Evolutionary conservation across 225 moss, liverwort and hornwort species (phyloP).

Genomic region (Thuidium tamariscinum): DNA sequence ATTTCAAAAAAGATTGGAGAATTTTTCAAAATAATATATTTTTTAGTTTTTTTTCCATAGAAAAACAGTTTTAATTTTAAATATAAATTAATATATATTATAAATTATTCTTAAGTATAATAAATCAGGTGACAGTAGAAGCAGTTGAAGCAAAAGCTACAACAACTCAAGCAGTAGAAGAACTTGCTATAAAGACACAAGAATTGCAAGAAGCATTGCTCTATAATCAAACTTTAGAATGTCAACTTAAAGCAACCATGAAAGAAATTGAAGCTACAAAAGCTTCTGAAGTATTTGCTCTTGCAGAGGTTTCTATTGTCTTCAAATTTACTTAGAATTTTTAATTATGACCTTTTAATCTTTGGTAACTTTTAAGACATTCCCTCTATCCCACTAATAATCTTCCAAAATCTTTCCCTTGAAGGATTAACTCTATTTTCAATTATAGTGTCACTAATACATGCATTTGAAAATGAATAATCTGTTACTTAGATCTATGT

Average conservation of each 20-base stretch:
- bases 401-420: too few relatives aligned
- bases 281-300: constrained; percentile 33
- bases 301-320: constrained; percentile 1
- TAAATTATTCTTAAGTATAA: neutral
- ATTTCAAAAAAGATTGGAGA: too few relatives aligned
- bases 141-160: constrained; percentile 21
- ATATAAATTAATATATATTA: too few relatives aligned
- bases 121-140: constrained; percentile 21
- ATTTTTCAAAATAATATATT: accelerated
- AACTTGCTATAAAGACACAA: neutral
- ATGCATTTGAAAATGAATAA: too few relatives aligned
- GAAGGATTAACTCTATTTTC: too few relatives aligned
- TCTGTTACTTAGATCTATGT: too few relatives aligned
- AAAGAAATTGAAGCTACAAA: constrained; percentile 28
- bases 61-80: too few relatives aligned
- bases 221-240: constrained; percentile 23
- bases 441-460: too few relatives aligned
- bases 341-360: neutral
- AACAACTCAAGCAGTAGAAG: constrained; percentile 4
- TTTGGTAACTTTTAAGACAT: too few relatives aligned
- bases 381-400: too few relatives aligned
- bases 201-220: constrained; percentile 20
- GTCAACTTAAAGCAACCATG: neutral
- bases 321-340: neutral
- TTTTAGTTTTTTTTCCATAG: too few relatives aligned